Evolutionary conservation across 257 asterid species (phyloP), one percentile per base, ranked within the genome.

Genomic region (Ocimum tenuiflorum): DNA sequence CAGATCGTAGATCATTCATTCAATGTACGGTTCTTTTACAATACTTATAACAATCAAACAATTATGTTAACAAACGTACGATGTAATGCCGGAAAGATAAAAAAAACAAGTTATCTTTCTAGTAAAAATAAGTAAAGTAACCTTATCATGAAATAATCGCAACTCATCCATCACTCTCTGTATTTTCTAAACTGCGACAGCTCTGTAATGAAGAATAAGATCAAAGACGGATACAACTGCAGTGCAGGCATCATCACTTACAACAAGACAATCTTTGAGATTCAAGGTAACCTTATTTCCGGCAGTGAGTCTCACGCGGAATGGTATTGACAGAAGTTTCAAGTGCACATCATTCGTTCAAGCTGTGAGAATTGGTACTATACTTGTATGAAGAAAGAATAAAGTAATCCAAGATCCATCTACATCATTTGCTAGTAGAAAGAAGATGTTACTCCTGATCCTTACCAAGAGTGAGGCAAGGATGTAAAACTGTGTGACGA

Each of bases 391-490:
- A 64, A 36, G 67, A 64, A 22, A 47, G 67, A 64, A 22, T 7
- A n/a, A 29, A 31, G 3, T 13, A 58, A 38, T 65, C 7, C 19
- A 27, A 50, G 54, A 47, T 31, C 14, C 31, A 43, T 56, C 47
- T 39, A 66, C 20, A 67, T 31, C 35, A 7, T 6, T 38, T 31
- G 42, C 41, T 43, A 19, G 20, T 24, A 23, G 41, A 72, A 53
- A 67, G 10, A 27, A 1, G 24, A 24, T 63, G 43, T 19, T 27
- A 49, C 38, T 47, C 65, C 35, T 8, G 35, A 61, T 31, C 45
- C 56, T 54, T 31, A 31, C 63, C 56, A n/a, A 60, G 53, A 60
- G 53, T 48, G 38, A 46, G 23, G 27, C 51, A 54, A 45, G 27
- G 14, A 36, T 9, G 60, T 12, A 17, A 17, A 31, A 15, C 22